Percentiles rank a stretch among this genome's conserved stretches.
phyloP scores from a whole-genome alignment of 2,329 filamentous ascomycete species.

The Aspergillus flavus region DNA sequence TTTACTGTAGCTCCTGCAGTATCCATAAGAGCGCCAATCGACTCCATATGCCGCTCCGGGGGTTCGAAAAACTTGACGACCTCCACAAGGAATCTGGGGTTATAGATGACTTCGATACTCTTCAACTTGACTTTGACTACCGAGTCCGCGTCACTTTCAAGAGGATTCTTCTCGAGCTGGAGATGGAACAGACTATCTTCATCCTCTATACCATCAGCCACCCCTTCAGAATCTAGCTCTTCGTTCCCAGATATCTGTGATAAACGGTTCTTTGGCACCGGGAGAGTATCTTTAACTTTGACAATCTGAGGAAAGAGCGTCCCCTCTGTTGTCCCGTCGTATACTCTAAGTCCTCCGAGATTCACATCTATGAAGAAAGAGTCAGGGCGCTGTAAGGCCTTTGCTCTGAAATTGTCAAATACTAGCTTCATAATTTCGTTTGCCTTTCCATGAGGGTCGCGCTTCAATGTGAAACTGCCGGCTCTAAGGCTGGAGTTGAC shows the following conservation, averaged over 20 bases:
- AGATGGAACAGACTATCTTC: conserved; percentile 88
- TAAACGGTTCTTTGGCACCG: conserved; percentile 50
- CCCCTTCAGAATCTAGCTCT: conserved; percentile 42
- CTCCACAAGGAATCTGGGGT: conserved; percentile 87
- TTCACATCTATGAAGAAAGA: conserved; percentile 87
- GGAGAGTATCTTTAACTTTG: conserved; percentile 83
- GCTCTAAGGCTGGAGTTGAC: conserved; percentile 91
- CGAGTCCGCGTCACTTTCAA: conserved; percentile 89
- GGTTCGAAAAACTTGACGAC: conserved; percentile 95
- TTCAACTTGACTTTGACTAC: conserved; percentile 89
- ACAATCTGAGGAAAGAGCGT: conserved; percentile 95
- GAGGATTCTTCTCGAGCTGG: conserved; percentile 89
- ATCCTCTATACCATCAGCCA: conserved; percentile 47
- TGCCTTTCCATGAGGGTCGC: conserved; percentile 74
- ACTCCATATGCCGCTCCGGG: conserved; percentile 97
- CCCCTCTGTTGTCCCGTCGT: conserved; percentile 90
- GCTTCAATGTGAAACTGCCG: conserved; percentile 91
- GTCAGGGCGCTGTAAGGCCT: conserved; percentile 84
- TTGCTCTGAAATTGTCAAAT: conserved; percentile 93
- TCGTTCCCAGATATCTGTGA: conserved; percentile 34
- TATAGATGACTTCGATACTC: conserved; percentile 96
- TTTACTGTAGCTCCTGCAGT: conserved; percentile 94
- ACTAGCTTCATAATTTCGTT: conserved; percentile 86
- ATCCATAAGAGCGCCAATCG: conserved; percentile 93
- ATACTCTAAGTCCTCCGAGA: conserved; percentile 88